Percentiles rank a stretch among this genome's conserved stretches.
phyloP scores from a whole-genome alignment of 202 grass and related monocot genomes.

The Hordeum pubiflorum region DNA sequence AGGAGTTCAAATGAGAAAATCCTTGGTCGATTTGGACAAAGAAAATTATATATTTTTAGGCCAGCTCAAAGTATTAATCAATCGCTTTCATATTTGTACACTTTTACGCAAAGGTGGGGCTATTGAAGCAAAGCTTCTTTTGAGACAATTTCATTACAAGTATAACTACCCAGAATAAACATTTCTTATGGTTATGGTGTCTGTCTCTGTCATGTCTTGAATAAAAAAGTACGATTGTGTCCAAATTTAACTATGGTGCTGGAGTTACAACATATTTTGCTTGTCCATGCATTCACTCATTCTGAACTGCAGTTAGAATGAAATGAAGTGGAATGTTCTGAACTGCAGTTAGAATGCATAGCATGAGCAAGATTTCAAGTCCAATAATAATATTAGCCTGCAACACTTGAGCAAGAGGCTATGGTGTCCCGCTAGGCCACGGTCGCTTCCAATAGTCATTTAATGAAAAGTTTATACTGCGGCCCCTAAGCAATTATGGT shows the following conservation, averaged over 20 bases:
- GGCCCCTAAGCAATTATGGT: constrained; percentile 14
- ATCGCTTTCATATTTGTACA: not conserved
- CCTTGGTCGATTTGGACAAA: not conserved
- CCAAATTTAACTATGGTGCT: not conserved
- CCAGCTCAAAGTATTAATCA: not conserved
- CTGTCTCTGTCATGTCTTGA: not conserved
- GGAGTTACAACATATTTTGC: not conserved
- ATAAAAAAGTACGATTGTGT: not conserved
- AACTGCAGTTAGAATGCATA: not conserved
- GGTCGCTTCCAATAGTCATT: constrained; percentile 13
- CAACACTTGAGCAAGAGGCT: not conserved
- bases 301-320: not conserved
- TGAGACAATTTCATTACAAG: not conserved
- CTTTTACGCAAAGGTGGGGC: not conserved
- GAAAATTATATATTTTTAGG: not conserved
- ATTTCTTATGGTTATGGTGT: not conserved
- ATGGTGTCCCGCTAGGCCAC: not conserved
- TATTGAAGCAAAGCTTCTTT: not conserved
- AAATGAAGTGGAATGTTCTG: not conserved
- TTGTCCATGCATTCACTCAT: not conserved
- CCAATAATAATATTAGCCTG: not conserved
- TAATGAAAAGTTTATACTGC: not conserved
- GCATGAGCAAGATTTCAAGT: constrained; percentile 5
- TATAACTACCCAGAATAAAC: not conserved
- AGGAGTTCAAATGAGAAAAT: not conserved